Base-by-base conservation (phyloP, 352 stramenopile genomes). In the Phytophthora fragariaefolia region DNA sequence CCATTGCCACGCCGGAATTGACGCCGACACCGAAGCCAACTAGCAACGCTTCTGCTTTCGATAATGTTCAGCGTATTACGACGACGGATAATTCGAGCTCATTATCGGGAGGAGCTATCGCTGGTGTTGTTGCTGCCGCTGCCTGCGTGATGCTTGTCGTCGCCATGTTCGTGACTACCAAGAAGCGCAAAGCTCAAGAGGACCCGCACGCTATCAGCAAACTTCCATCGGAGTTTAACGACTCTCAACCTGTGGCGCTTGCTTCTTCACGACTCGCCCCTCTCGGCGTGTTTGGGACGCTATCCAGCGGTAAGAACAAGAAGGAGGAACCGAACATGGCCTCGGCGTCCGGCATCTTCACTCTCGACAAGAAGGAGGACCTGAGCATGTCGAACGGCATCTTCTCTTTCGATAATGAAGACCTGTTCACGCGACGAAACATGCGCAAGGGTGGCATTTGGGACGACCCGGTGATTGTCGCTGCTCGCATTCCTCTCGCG, bases 401-500 rank as follows among this genome's bases (percentile, higher is more conserved):
- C 50, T 68, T 73, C 54, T 30, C 22, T 1, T 1, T 72, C 20
- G 38, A 45, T n/a, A 45, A 50, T 1, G 46, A 63, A 2, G 68
- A 77, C 26, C 58, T 56, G 6, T 73, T 77, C 57, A 68, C 56
- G n/a, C 53, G 52, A 18, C 32, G 48, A 27, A 57, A 72, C 36
- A 69, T 76, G 63, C 63, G 53, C 34, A 72, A 72, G 45, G 58
- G 68, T 12, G 66, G 69, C 34, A 71, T 77, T 63, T 83, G 75
- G 75, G 58, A 79, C 47, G 76, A 83, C 47, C 73, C 76, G 1
- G 63, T 78, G 24, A 45, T 83, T 34, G 47, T 75, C 3, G 66
- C 70, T 8, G 68, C 73, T 26, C 74, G 81, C 1, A 80, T 90
- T 58, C 79, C 79, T 22, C 66, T 78, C 24, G 63, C 87, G 0